Conservation (phyloP, 2,329 filamentous ascomycete genomes). For the Microcyclosporella mali region DNA sequence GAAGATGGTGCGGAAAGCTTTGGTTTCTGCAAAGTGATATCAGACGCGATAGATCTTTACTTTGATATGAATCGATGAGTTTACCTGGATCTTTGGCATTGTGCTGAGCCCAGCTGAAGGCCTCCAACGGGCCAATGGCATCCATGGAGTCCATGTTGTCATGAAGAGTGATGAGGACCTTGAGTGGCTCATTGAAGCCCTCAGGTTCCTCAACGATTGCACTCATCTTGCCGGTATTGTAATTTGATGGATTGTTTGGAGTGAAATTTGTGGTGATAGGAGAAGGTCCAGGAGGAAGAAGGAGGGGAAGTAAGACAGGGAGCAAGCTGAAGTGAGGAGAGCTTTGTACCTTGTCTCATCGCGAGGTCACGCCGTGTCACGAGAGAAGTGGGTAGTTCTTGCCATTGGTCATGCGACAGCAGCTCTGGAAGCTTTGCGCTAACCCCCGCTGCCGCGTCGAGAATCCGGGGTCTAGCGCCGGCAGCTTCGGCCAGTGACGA, state of each 20-base stretch:
- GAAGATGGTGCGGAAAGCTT: conserved; percentile 51
- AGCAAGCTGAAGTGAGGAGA: neutral
- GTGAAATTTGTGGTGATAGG: conserved; percentile 1
- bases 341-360: no score
- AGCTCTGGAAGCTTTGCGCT: no score
- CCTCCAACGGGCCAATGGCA: conserved; percentile 53
- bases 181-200: conserved; percentile 42
- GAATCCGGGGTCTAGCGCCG: no score
- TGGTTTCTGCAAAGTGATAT: conserved; percentile 36
- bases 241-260: conserved; percentile 4
- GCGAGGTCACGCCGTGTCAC: no score
- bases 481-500: no score
- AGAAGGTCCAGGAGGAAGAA: conserved; percentile 3
- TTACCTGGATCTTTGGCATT: conserved; percentile 49
- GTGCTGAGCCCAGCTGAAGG: conserved; percentile 50
- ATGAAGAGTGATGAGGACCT: conserved; percentile 51
- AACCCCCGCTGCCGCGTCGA: no score
- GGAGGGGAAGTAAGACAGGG: neutral
- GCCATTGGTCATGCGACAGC: no score
- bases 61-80: conserved; percentile 1
- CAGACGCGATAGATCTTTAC: neutral
- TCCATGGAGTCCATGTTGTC: conserved; percentile 27
- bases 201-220: conserved; percentile 39
- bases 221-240: conserved; percentile 41
- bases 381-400: no score